phyloP scores from a whole-genome alignment of 179 eudicot species.

The Patellifolia procumbens region DNA sequence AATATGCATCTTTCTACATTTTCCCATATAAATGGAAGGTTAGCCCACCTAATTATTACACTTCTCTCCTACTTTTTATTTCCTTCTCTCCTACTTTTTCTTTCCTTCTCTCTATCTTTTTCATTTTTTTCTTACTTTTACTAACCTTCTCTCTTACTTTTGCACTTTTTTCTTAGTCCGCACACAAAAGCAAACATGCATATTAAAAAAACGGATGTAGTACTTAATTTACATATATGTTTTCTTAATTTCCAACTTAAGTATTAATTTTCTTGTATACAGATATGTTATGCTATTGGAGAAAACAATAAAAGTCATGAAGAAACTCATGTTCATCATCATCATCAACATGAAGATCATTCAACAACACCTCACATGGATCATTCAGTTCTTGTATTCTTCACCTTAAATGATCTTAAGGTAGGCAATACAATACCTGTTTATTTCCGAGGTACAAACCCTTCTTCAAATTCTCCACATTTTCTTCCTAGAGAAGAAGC shows the following conservation, averaged over 20 bases:
- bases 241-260: not conserved
- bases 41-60: too few species aligned
- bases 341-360: constrained; percentile 7
- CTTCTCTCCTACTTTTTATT: too few species aligned
- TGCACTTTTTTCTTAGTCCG: too few species aligned
- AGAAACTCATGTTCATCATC: not conserved
- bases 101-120: too few species aligned
- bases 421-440: constrained; percentile 40
- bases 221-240: not conserved
- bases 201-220: too few species aligned
- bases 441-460: constrained; percentile 44
- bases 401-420: constrained; percentile 43
- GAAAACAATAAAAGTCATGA: not conserved
- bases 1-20: too few species aligned
- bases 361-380: constrained; percentile 32
- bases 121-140: too few species aligned
- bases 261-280: not conserved
- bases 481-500: constrained; percentile 57
- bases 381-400: constrained; percentile 45
- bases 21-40: too few species aligned
- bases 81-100: too few species aligned
- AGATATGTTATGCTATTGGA: not conserved
- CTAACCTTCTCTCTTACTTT: too few species aligned
- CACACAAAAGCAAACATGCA: too few species aligned
- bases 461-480: constrained; percentile 45